These are phyloP conservation scores for Aspergillus diversus DNA, from an alignment of 495 filamentous ascomycete genomes.

Conservation along the genomic window DNA sequence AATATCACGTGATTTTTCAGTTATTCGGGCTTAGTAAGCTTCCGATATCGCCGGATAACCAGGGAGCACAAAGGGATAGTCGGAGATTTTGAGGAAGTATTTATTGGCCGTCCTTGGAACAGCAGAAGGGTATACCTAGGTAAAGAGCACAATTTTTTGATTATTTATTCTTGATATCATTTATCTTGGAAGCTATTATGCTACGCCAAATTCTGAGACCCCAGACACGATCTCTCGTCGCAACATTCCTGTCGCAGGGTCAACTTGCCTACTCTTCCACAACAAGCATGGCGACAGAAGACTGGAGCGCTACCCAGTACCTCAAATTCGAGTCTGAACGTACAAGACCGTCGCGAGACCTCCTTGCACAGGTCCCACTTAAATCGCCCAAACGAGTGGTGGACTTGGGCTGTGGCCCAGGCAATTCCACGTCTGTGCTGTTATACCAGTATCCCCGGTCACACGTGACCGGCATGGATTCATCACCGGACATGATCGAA, in stretches of 20 bases:
- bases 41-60: background rate
- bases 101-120: background rate
- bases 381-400: conserved; percentile 43
- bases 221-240: background rate
- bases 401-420: conserved; percentile 61
- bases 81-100: background rate
- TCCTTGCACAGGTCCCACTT: conserved; percentile 42
- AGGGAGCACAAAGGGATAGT: too few species aligned
- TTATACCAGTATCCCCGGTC: conserved; percentile 48
- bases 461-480: conserved; percentile 54
- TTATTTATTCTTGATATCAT: background rate
- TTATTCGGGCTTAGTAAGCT: background rate
- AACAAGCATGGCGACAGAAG: conserved; percentile 33
- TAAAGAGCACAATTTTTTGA: background rate
- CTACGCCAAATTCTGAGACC: background rate
- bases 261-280: background rate
- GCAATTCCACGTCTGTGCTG: conserved; percentile 54
- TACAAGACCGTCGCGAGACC: conserved; percentile 49
- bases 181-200: background rate
- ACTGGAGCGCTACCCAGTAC: conserved; percentile 54
- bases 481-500: conserved; percentile 55
- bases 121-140: background rate
- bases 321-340: conserved; percentile 52
- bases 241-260: background rate
- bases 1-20: background rate